phyloP scores from a whole-genome alignment of 2,329 filamentous ascomycete species.

The Myrmaecium sp. region DNA sequence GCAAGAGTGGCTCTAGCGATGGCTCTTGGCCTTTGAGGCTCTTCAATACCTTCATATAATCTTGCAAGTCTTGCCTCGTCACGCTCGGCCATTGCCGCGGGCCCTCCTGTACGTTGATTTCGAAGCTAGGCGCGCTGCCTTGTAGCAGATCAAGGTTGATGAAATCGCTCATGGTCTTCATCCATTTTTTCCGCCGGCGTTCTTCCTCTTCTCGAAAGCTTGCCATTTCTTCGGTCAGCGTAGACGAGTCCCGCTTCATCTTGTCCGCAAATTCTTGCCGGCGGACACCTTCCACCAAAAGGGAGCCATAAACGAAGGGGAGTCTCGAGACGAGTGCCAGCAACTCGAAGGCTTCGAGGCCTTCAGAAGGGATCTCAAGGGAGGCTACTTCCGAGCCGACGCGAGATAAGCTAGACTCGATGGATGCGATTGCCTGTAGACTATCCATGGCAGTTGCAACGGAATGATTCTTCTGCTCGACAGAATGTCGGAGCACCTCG shows the following conservation, averaged over 20 bases:
- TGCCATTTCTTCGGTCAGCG: constrained; percentile 82
- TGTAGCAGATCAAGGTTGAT: constrained; percentile 51
- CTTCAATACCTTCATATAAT: constrained; percentile 52
- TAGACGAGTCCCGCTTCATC: constrained; percentile 71
- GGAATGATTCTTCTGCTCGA: constrained; percentile 50
- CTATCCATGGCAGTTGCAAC: constrained; percentile 49
- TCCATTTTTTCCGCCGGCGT: constrained; percentile 76
- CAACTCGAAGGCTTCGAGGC: constrained; percentile 63
- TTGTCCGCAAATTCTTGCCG: constrained; percentile 83
- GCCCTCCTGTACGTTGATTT: constrained; percentile 69
- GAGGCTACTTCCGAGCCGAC: constrained; percentile 56
- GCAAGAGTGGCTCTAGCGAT: constrained; percentile 54
- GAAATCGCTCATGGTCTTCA: constrained; percentile 64
- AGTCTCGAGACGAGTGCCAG: constrained; percentile 67
- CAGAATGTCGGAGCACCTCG: constrained; percentile 32
- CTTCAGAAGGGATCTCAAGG: constrained; percentile 57
- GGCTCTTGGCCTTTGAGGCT: constrained; percentile 46
- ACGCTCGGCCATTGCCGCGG: constrained; percentile 68
- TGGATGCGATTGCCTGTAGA: constrained; percentile 67
- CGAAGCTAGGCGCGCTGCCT: constrained; percentile 55
- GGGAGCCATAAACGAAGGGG: constrained; percentile 78
- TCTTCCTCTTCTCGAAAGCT: constrained; percentile 84
- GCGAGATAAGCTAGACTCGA: constrained; percentile 58
- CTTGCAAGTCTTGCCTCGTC: constrained; percentile 57
- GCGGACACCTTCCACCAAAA: constrained; percentile 69